phyloP scores from a whole-genome alignment of 495 filamentous ascomycete genomes.

The Trichoderma gamsii region DNA sequence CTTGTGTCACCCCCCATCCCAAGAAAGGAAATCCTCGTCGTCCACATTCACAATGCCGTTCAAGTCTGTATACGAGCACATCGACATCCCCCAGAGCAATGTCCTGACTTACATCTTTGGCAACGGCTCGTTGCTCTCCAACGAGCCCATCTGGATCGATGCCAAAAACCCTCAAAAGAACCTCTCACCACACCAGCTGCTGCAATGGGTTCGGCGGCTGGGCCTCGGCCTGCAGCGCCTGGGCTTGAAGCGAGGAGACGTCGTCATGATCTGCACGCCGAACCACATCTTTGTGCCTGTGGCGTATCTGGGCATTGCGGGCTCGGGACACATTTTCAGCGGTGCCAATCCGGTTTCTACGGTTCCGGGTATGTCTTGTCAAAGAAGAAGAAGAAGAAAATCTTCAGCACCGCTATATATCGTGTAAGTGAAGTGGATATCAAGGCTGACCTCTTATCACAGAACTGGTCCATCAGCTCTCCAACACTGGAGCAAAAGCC shows the following conservation, averaged over 20 bases:
- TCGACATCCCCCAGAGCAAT: slow-evolving; percentile 48
- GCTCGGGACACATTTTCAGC: slow-evolving; percentile 74
- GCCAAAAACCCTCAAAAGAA: background rate
- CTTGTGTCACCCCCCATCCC: background rate
- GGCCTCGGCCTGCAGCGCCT: slow-evolving; percentile 61
- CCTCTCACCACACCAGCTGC: slow-evolving; percentile 6
- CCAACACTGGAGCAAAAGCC: slow-evolving; percentile 60
- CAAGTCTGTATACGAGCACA: slow-evolving; percentile 28
- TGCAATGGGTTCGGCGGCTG: slow-evolving; percentile 39
- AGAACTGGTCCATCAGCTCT: slow-evolving; percentile 66
- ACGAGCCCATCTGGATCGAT: slow-evolving; percentile 65
- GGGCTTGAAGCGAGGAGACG: slow-evolving; percentile 62
- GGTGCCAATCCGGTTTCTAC: slow-evolving; percentile 76
- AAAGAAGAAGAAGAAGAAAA: background rate
- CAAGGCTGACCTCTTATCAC: background rate
- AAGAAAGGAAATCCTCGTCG: too few species aligned
- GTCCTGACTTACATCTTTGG: slow-evolving; percentile 27
- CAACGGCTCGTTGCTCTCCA: slow-evolving; percentile 13
- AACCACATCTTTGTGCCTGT: slow-evolving; percentile 71
- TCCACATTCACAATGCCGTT: background rate
- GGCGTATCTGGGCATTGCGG: slow-evolving; percentile 64
- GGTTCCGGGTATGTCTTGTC: slow-evolving; percentile 34
- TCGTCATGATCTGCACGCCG: slow-evolving; percentile 64
- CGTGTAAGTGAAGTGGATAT: too few species aligned
- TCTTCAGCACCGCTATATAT: background rate